Evolutionary conservation across 345 rosid genomes (phyloP).

Genomic region (Lagerstroemia speciosa): DNA sequence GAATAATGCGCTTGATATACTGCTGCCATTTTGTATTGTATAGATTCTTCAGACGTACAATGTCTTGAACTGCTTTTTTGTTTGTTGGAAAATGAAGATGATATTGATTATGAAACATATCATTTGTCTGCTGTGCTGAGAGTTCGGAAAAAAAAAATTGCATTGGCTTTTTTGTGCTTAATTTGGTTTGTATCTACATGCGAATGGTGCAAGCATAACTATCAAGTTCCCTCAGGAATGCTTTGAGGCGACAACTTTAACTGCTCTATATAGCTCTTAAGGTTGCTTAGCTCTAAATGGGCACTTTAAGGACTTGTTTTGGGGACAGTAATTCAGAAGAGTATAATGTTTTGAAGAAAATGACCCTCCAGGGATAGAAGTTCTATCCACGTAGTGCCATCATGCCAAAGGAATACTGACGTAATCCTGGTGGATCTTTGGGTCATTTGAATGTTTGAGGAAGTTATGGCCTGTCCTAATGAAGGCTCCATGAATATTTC

Average conservation of each 20-base stretch:
- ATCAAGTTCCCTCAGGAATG: too few species aligned
- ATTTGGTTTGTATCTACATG: background rate
- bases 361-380: too few species aligned
- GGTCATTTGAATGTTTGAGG: background rate
- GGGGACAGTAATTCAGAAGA: background rate
- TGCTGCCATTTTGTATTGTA: constrained; percentile 3
- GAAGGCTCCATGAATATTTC: background rate
- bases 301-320: background rate
- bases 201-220: background rate
- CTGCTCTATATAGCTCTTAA: too few species aligned
- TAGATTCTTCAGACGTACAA: background rate
- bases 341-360: too few species aligned
- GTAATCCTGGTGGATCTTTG: background rate
- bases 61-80: constrained; percentile 1
- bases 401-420: too few species aligned
- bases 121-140: background rate
- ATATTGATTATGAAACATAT: background rate
- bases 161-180: background rate
- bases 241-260: too few species aligned
- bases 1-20: background rate
- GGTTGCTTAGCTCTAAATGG: background rate
- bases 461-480: background rate
- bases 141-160: background rate
- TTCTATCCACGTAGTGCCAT: too few species aligned
- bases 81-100: background rate